Percentiles rank a stretch among this genome's conserved stretches.
Conservation (phyloP, 352 stramenopile genomes). For the Phytophthora hybrid region DNA sequence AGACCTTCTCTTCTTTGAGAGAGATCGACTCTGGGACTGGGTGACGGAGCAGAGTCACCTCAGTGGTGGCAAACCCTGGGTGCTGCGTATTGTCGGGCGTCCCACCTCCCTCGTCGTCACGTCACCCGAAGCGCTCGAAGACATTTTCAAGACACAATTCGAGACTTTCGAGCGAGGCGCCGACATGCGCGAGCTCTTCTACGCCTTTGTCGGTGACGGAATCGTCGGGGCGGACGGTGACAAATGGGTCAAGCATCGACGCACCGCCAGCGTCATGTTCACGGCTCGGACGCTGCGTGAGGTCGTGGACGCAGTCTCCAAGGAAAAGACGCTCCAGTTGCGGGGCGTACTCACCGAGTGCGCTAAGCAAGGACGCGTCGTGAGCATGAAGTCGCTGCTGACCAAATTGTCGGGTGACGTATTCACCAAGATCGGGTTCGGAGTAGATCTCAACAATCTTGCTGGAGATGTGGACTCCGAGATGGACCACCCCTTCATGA, state of each 20-base stretch:
- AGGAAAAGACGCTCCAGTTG: slow-evolving; percentile 37
- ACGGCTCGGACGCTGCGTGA: slow-evolving; percentile 39
- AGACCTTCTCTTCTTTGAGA: slow-evolving; percentile 38
- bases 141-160: slow-evolving; percentile 53
- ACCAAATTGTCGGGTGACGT: slow-evolving; percentile 69
- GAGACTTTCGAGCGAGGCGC: slow-evolving; percentile 52
- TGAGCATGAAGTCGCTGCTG: slow-evolving; percentile 54
- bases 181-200: slow-evolving; percentile 25
- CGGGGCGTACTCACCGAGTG: slow-evolving; percentile 31
- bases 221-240: slow-evolving; percentile 57
- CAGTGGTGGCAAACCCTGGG: slow-evolving; percentile 48
- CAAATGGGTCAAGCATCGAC: slow-evolving; percentile 61
- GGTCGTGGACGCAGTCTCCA: slow-evolving; percentile 42
- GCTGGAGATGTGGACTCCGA: slow-evolving; percentile 38
- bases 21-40: slow-evolving; percentile 63
- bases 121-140: slow-evolving; percentile 34
- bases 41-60: slow-evolving; percentile 53
- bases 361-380: background rate
- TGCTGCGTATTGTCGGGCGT: slow-evolving; percentile 43
- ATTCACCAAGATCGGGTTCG: slow-evolving; percentile 78
- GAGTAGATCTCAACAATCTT: slow-evolving; percentile 58
- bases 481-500: slow-evolving; percentile 10
- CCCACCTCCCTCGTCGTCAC: slow-evolving; percentile 53
- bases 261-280: slow-evolving; percentile 81
- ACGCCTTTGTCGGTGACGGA: slow-evolving; percentile 58